Percentiles rank a stretch among this genome's conserved stretches.
Conservation (phyloP, 371 early-diverging fungal genomes). For the Fennellomyces sp. region DNA sequence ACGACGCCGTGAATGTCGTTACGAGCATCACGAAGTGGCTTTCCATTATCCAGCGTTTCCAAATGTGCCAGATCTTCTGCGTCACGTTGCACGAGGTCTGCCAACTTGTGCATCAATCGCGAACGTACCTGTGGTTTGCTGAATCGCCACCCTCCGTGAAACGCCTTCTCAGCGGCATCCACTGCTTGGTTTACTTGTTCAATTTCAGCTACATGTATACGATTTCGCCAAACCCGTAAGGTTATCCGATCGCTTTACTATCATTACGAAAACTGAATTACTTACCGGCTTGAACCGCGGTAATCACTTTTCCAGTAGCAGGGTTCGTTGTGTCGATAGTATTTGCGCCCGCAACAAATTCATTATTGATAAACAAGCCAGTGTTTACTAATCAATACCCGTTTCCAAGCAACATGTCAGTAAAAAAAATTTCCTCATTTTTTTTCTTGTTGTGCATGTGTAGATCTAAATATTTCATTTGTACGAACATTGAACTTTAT, state of each 20-base stretch:
- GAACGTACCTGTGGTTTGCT: conserved; percentile 32
- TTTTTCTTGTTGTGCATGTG: not conserved
- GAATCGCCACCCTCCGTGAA: conserved; percentile 39
- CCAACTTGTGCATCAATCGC: conserved; percentile 47
- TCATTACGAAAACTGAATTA: no score
- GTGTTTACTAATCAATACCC: conserved; percentile 37
- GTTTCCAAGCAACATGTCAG: not conserved
- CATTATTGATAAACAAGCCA: conserved; percentile 59
- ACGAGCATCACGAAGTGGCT: conserved; percentile 40
- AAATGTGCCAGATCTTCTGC: conserved; percentile 43
- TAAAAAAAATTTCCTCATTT: not conserved
- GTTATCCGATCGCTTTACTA: no score
- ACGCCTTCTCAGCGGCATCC: conserved; percentile 49
- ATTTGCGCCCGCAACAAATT: conserved; percentile 48
- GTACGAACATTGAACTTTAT: conserved; percentile 38
- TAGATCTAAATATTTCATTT: not conserved
- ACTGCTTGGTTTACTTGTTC: conserved; percentile 54
- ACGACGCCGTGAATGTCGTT: conserved; percentile 51
- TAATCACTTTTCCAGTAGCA: conserved; percentile 37
- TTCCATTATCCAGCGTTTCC: conserved; percentile 50
- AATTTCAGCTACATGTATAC: conserved; percentile 14
- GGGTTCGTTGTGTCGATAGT: conserved; percentile 56
- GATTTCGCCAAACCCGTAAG: no score
- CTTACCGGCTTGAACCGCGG: conserved; percentile 46
- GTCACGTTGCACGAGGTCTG: conserved; percentile 44